Conservation (phyloP, 139 green algal species). For the Chlorella ohadii region DNA sequence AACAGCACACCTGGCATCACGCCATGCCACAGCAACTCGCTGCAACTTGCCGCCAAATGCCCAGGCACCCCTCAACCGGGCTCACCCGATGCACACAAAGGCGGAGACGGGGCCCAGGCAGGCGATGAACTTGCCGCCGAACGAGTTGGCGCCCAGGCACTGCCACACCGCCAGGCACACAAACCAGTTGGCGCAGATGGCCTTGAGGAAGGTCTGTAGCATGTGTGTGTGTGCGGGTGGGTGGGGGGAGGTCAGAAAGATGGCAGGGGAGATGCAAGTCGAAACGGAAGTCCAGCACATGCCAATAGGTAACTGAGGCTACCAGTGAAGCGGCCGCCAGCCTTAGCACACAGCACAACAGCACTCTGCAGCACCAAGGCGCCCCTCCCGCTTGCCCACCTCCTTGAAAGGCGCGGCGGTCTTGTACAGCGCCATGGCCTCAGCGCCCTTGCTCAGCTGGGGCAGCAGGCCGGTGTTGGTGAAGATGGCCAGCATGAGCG, state of each 20-base stretch:
- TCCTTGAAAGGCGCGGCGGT: slow-evolving; percentile 47
- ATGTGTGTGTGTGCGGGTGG: background rate
- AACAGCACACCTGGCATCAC: too few species aligned
- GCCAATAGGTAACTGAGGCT: too few species aligned
- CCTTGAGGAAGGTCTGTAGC: slow-evolving; percentile 70
- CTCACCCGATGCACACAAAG: slow-evolving; percentile 76
- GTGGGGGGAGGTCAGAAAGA: too few species aligned
- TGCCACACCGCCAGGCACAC: slow-evolving; percentile 92
- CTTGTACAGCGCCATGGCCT: slow-evolving; percentile 62
- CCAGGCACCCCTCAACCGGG: background rate
- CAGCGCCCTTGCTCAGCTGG: slow-evolving; percentile 43
- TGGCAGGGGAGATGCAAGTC: too few species aligned
- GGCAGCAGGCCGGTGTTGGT: slow-evolving; percentile 66
- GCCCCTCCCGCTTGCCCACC: slow-evolving; percentile 11
- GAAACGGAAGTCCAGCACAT: too few species aligned
- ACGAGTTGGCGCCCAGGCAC: slow-evolving; percentile 62
- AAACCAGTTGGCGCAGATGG: slow-evolving; percentile 91
- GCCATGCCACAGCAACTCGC: too few species aligned
- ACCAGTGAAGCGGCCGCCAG: too few species aligned
- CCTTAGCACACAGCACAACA: too few species aligned
- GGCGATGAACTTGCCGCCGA: slow-evolving; percentile 86
- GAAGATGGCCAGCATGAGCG: slow-evolving; percentile 71
- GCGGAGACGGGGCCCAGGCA: slow-evolving; percentile 78
- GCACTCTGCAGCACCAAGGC: background rate
- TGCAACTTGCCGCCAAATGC: too few species aligned